Evolutionary conservation across 129 eudicot species (phyloP).

Genomic region (Calendula officinalis): DNA sequence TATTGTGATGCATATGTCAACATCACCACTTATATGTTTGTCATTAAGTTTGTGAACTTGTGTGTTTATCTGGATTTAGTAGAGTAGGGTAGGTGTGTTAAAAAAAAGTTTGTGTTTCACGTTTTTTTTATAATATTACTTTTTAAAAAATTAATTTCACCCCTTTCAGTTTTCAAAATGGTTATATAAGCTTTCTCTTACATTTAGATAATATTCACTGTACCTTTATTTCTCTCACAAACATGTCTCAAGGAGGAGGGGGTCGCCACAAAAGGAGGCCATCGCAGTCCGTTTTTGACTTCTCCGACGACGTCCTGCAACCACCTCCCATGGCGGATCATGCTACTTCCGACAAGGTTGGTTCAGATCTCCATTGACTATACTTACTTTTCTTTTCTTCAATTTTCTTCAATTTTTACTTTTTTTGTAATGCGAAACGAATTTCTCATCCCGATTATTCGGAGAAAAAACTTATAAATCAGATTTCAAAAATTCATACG

Average conservation of each 20-base stretch:
- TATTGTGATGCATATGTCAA: no score
- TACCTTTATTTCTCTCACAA: conserved; percentile 17
- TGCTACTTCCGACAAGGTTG: conserved; percentile 29
- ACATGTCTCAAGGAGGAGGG: conserved; percentile 55
- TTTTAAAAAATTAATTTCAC: neutral
- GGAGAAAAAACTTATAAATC: no score
- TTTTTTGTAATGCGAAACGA: neutral
- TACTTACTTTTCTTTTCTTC: conserved; percentile 5
- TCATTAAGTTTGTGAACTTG: no score
- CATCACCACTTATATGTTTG: no score
- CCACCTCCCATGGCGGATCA: conserved; percentile 43
- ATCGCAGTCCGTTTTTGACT: conserved; percentile 63
- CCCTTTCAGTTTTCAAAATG: conserved; percentile 2
- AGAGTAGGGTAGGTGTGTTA: no score
- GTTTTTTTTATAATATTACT: no score
- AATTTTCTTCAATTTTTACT: neutral
- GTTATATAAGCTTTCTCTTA: conserved; percentile 16
- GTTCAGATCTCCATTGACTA: conserved; percentile 8
- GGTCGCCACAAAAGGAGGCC: conserved; percentile 72
- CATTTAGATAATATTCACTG: conserved; percentile 27
- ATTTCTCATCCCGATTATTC: neutral
- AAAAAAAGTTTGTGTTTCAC: no score
- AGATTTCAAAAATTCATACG: no score
- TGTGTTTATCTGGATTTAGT: no score
- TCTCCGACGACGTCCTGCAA: conserved; percentile 49